Conservation (phyloP, 371 early-diverging fungal species). For the Mucor mucedo region DNA sequence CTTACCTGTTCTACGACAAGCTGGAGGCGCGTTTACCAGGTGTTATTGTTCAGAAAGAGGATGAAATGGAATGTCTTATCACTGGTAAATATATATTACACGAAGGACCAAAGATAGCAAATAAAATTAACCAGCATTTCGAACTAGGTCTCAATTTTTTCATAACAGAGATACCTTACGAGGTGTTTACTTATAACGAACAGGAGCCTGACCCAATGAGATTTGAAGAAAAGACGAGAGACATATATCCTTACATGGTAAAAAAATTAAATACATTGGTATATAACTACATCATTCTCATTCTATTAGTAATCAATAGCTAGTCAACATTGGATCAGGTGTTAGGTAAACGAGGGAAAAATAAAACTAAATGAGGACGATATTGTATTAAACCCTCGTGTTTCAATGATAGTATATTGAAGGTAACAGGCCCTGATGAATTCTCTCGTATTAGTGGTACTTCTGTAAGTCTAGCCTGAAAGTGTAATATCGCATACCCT, state of each 20-base stretch:
- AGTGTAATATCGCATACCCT: neutral
- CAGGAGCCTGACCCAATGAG: constrained; percentile 71
- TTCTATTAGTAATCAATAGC: constrained; percentile 36
- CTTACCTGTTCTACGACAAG: constrained; percentile 69
- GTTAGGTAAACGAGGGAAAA: constrained; percentile 61
- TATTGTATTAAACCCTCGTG: neutral
- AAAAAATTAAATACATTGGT: neutral
- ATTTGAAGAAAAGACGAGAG: constrained; percentile 76
- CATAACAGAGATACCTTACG: constrained; percentile 90
- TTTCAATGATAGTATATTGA: constrained; percentile 64
- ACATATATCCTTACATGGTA: constrained; percentile 85
- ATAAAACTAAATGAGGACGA: neutral
- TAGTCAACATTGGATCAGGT: constrained; percentile 93
- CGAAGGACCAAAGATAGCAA: too few species aligned
- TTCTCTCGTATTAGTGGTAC: constrained; percentile 92
- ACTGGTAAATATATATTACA: constrained; percentile 51
- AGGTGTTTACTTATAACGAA: constrained; percentile 92
- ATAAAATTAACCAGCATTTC: neutral
- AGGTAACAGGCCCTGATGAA: constrained; percentile 77
- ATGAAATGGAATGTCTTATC: constrained; percentile 89
- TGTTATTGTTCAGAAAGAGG: constrained; percentile 77
- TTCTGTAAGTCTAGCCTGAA: constrained; percentile 58
- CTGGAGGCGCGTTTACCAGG: constrained; percentile 59
- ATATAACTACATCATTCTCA: neutral
- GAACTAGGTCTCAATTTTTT: constrained; percentile 88